Evolutionary conservation across 208 protist species (phyloP).

Genomic region (Entamoeba dispar): DNA sequence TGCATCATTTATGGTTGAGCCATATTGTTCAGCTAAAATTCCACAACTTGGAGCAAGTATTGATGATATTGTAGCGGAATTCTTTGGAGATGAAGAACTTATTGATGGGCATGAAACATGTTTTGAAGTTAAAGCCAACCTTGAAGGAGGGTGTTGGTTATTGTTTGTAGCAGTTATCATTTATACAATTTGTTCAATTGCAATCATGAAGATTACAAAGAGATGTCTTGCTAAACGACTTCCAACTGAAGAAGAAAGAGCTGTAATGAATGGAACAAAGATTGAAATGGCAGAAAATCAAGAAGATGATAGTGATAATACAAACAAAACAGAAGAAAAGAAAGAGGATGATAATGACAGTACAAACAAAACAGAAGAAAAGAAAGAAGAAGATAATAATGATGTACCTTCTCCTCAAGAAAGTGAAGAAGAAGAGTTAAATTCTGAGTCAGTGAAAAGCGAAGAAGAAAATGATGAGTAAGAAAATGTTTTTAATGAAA

Average conservation of each 20-base stretch:
- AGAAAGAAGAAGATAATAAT: no score
- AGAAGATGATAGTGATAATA: no score
- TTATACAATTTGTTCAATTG: neutral
- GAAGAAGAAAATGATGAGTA: no score
- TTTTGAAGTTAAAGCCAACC: neutral
- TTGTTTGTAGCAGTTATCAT: neutral
- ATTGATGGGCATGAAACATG: neutral
- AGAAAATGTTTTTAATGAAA: no score
- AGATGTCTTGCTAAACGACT: neutral
- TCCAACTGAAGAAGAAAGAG: neutral
- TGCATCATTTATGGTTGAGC: conserved; percentile 55
- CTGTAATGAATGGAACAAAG: neutral
- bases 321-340: no score
- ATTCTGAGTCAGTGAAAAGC: no score
- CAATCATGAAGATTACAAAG: neutral
- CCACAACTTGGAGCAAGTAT: neutral
- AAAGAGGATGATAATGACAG: no score
- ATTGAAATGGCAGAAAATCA: neutral
- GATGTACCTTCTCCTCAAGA: no score
- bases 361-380: no score
- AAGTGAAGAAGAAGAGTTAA: no score
- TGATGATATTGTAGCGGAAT: neutral
- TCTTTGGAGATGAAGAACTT: neutral
- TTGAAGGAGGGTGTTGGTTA: neutral
- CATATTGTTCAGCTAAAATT: neutral